Evolutionary conservation across 108 stramenopile genomes (phyloP).

Genomic region (Cyclotella cryptica): DNA sequence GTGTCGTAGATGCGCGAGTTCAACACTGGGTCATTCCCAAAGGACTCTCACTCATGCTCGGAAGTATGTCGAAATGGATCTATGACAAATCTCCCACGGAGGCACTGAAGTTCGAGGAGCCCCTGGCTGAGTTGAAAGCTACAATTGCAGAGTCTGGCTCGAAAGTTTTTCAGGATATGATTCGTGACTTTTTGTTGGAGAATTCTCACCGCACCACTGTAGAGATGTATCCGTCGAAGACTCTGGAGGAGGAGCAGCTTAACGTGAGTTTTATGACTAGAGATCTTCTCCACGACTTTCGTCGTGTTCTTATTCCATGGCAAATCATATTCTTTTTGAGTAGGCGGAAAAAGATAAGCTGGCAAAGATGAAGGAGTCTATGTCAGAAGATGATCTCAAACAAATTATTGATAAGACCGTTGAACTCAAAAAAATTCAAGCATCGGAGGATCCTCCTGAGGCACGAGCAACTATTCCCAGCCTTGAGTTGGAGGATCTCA

Average conservation of each 20-base stretch:
- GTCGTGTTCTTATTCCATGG: not conserved
- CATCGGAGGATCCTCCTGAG: constrained; percentile 91
- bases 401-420: constrained; percentile 83
- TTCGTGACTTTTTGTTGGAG: constrained; percentile 80
- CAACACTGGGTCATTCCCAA: constrained; percentile 98
- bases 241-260: constrained; percentile 80
- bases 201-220: constrained; percentile 93
- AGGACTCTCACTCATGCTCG: constrained; percentile 95
- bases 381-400: constrained; percentile 84
- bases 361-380: constrained; percentile 78
- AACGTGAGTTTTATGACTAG: constrained; percentile 83
- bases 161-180: constrained; percentile 86
- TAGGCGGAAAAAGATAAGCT: constrained; percentile 83
- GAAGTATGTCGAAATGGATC: constrained; percentile 93
- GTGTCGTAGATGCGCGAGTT: constrained; percentile 86
- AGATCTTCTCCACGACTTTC: no score
- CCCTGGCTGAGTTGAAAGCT: constrained; percentile 88
- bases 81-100: constrained; percentile 92
- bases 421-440: constrained; percentile 89
- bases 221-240: constrained; percentile 92
- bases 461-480: constrained; percentile 93
- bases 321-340: not conserved
- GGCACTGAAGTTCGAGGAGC: constrained; percentile 91
- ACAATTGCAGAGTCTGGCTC: constrained; percentile 81
- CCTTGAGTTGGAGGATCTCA: constrained; percentile 88